These are phyloP conservation scores for Deinandra increscens DNA, from an alignment of 129 eudicot genomes.

Conservation along the genomic window DNA sequence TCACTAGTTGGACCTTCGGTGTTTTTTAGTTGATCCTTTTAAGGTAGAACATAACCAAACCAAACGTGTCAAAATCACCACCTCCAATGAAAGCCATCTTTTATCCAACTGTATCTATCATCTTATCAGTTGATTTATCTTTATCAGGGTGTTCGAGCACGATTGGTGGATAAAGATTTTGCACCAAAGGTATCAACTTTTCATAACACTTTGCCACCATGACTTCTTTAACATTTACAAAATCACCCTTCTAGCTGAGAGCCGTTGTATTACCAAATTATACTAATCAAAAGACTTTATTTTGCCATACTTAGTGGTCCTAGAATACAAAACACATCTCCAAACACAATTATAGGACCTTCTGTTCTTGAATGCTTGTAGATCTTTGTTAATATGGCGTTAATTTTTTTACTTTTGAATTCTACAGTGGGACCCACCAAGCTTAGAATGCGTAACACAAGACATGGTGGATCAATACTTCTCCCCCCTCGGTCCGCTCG, in stretches of 20 bases:
- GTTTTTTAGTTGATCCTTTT: neutral
- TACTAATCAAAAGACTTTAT: neutral
- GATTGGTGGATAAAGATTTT: conserved; percentile 70
- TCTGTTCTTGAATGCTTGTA: neutral
- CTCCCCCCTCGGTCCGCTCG: conserved; percentile 48
- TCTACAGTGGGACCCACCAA: conserved; percentile 82
- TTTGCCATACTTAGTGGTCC: neutral
- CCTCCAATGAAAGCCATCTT: neutral
- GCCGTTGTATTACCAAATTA: neutral
- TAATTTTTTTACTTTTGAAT: neutral
- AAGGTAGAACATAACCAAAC: neutral
- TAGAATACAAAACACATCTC: neutral
- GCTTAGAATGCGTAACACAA: conserved; percentile 54
- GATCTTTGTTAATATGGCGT: neutral
- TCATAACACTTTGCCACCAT: neutral
- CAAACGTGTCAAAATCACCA: neutral
- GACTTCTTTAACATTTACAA: neutral
- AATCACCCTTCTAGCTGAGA: neutral
- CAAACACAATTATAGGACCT: neutral
- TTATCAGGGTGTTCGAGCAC: conserved; percentile 80
- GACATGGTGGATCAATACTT: conserved; percentile 80
- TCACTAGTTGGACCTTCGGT: neutral
- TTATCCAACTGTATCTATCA: neutral
- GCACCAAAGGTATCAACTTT: conserved; percentile 65
- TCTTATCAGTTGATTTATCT: neutral